Conservation (phyloP, 73 alveolate species). For the Paramecium bursaria region DNA sequence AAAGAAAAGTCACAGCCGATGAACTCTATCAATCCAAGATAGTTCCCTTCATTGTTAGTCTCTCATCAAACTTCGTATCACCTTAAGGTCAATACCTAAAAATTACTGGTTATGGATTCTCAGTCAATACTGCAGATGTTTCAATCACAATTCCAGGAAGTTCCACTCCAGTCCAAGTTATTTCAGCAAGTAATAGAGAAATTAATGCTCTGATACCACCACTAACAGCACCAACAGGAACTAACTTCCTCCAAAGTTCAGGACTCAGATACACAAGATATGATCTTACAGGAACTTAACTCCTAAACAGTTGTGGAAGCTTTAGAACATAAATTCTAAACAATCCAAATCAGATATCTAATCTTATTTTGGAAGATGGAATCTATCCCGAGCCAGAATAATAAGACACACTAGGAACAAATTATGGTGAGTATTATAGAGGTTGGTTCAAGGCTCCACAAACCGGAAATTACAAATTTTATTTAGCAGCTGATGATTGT, state of each 20-base stretch:
- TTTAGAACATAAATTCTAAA: neutral
- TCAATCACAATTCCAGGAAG: slow-evolving; percentile 5
- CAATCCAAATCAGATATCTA: neutral
- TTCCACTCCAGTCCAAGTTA: slow-evolving; percentile 8
- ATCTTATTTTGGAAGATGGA: neutral
- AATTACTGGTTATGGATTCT: slow-evolving; percentile 29
- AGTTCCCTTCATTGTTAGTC: slow-evolving; percentile 3
- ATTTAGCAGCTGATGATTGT: slow-evolving; percentile 36
- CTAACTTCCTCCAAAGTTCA: neutral
- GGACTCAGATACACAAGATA: slow-evolving; percentile 39
- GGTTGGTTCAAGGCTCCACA: slow-evolving; percentile 40
- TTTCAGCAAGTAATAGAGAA: slow-evolving; percentile 4
- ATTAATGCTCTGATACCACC: neutral
- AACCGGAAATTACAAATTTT: slow-evolving; percentile 46
- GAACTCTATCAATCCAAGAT: slow-evolving; percentile 22
- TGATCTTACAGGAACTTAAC: slow-evolving; percentile 12
- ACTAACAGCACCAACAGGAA: neutral
- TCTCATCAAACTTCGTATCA: slow-evolving; percentile 13
- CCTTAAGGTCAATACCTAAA: slow-evolving; percentile 30
- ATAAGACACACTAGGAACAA: neutral
- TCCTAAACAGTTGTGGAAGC: neutral
- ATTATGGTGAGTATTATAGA: slow-evolving; percentile 37
- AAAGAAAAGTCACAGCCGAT: neutral
- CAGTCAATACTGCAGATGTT: neutral
- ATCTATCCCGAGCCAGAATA: slow-evolving; percentile 36